Evolutionary conservation across 805 yeast species (phyloP).

Genomic region (Kodamaea nitidulidarum): DNA sequence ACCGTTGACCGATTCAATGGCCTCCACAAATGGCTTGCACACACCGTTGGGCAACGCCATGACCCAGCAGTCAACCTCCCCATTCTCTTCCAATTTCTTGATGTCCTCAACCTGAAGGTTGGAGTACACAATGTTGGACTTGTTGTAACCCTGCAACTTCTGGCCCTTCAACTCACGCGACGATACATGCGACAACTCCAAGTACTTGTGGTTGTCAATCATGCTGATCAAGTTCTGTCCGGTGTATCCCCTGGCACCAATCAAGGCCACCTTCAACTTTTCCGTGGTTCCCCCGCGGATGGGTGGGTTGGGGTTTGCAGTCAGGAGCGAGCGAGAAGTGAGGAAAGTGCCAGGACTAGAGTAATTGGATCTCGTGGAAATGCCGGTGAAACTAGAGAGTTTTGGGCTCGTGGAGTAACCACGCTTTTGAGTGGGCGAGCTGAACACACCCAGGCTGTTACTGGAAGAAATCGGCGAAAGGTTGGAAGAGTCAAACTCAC

Average conservation of each 20-base stretch:
- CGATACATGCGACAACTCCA: constrained; percentile 89
- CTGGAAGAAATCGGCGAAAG: constrained; percentile 34
- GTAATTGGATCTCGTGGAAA: too few species aligned
- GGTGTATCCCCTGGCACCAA: constrained; percentile 98
- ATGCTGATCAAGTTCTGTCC: constrained; percentile 89
- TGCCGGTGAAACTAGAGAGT: too few species aligned
- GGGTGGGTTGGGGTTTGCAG: constrained; percentile 67
- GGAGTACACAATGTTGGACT: constrained; percentile 72
- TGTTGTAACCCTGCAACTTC: constrained; percentile 81
- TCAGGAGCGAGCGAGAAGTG: constrained; percentile 6
- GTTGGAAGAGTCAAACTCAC: constrained; percentile 39
- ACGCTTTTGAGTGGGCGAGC: constrained; percentile 42
- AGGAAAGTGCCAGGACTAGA: constrained; percentile 22
- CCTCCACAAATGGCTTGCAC: constrained; percentile 81
- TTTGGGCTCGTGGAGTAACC: constrained; percentile 33
- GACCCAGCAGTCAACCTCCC: constrained; percentile 92
- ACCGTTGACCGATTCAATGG: constrained; percentile 65
- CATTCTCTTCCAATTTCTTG: constrained; percentile 65
- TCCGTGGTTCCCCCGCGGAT: constrained; percentile 54
- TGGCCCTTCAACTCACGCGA: constrained; percentile 92
- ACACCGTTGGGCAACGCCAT: constrained; percentile 99
- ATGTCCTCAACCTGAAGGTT: constrained; percentile 88
- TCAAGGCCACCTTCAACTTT: constrained; percentile 77
- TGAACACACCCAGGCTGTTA: constrained; percentile 45
- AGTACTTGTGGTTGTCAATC: constrained; percentile 81